Evolutionary conservation across 73 alveolate genomes (phyloP).

Genomic region (Symbiodinium natans): DNA sequence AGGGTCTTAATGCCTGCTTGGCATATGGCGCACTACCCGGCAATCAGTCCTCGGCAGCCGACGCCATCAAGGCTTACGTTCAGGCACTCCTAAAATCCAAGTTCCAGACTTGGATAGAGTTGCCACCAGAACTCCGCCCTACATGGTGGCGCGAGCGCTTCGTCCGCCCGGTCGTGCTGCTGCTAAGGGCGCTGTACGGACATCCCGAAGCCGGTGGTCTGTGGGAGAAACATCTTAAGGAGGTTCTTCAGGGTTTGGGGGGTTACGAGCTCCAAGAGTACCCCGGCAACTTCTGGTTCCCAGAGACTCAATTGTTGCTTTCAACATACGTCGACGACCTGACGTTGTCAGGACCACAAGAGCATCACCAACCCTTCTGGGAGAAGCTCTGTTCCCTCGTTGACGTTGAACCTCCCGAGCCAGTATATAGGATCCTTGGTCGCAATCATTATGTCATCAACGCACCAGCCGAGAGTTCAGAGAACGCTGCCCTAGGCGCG

Average conservation of each 20-base stretch:
- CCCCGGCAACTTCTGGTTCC: conserved; percentile 33
- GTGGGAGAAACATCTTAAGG: conserved; percentile 28
- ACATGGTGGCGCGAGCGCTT: conserved; percentile 8
- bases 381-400: neutral
- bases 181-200: neutral
- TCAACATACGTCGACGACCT: conserved; percentile 20
- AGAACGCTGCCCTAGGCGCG: conserved; percentile 15
- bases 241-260: neutral
- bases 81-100: neutral
- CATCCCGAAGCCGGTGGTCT: neutral
- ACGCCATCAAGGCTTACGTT: conserved; percentile 9
- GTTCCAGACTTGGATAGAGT: neutral
- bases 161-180: conserved; percentile 1
- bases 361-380: neutral
- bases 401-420: conserved; percentile 37
- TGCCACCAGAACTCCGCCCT: conserved; percentile 39
- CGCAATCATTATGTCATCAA: neutral
- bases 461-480: neutral
- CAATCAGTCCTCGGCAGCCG: neutral
- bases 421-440: neutral
- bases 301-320: neutral
- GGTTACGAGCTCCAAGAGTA: conserved; percentile 2
- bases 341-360: neutral
- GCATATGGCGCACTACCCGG: conserved; percentile 23
- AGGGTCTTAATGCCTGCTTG: neutral